A percentile compares a stretch with the other conserved stretches of the same genome.
phyloP scores from a whole-genome alignment of 1,284 basidiomycete species.

The Melampsora larici-populina region DNA sequence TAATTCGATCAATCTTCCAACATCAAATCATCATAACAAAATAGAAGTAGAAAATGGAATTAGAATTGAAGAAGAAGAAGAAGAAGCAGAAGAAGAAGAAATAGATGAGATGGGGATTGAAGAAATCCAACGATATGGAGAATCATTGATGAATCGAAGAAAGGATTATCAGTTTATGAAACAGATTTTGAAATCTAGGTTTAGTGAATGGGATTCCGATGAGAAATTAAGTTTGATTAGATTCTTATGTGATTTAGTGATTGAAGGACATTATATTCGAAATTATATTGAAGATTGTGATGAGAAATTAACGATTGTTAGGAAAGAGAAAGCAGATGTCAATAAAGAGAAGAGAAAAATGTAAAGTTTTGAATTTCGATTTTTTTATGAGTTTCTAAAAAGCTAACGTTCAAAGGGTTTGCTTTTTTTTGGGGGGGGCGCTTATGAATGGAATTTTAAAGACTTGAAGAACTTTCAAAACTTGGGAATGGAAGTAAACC shows the following conservation, averaged over 20 bases:
- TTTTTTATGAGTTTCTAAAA: no score
- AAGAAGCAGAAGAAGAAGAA: slow-evolving; percentile 14
- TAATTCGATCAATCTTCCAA: not conserved
- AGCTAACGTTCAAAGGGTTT: not conserved
- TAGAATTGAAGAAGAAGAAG: not conserved
- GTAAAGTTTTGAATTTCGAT: slow-evolving; percentile 12
- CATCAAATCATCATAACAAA: no score
- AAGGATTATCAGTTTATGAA: slow-evolving; percentile 11
- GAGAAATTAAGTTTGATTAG: slow-evolving; percentile 22
- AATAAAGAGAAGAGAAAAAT: slow-evolving; percentile 39
- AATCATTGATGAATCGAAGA: slow-evolving; percentile 14
- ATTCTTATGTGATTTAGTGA: slow-evolving; percentile 29
- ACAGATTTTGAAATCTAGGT: not conserved
- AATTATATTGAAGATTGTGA: slow-evolving; percentile 31
- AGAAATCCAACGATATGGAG: slow-evolving; percentile 4
- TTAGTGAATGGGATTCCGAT: not conserved
- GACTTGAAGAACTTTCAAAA: slow-evolving; percentile 7
- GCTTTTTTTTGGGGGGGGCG: not conserved
- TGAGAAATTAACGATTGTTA: slow-evolving; percentile 23
- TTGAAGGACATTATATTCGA: slow-evolving; percentile 16
- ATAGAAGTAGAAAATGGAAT: not conserved
- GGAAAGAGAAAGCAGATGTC: slow-evolving; percentile 29
- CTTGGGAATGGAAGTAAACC: not conserved
- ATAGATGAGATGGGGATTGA: slow-evolving; percentile 1
- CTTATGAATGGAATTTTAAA: not conserved